Evolutionary conservation across 441 rosid genomes (phyloP), one percentile per base, ranked within the genome.

Genomic region (Bruguiera hainesii): DNA sequence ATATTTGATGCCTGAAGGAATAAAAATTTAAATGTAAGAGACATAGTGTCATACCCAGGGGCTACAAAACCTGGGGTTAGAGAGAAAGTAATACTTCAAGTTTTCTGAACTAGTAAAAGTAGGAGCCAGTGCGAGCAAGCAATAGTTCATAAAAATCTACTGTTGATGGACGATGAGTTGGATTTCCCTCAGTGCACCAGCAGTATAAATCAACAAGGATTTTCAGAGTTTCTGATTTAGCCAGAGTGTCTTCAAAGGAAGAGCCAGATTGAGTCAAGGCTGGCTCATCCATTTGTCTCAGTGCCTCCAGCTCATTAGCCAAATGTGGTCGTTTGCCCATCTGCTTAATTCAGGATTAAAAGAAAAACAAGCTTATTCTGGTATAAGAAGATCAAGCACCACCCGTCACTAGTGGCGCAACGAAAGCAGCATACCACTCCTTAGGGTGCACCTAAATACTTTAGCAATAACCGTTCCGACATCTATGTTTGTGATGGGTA

Each of bases 151-250:
- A 80, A 29, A 92, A 79, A 25, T 84, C 89, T 62, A 71, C 65
- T 1, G 98, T 95, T 20, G 75, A 80, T 46, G 87, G 90, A 3
- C 97, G 96, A 42, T 81, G 88, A 35, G 56, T 50, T 25, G 98
- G 99, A 75, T 83, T 81, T 73, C 76, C 87, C 82, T 67, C 82
- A 0, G 97, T 92, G 73, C 98, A 95, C 21, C 28, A 82, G 51
- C 60, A 76, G 72, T 84, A 92, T 71, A 95, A 67, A 58, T 87
- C 80, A 23, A 90, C 76, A 51, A 92, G 93, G 79, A 89, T 85
- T 66, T 81, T 83, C 70, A 90, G 71, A 16, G 80, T 79, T 56
- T 79, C 85, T 1, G 66, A 16, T 65, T 88, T 93, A 26, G 74
- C 73, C 60, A 78, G 82, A 26, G 83, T 68, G 52, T 79, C 74